Conservation (phyloP, 164 flowering plant genomes). For the Umbilicus rupestris region DNA sequence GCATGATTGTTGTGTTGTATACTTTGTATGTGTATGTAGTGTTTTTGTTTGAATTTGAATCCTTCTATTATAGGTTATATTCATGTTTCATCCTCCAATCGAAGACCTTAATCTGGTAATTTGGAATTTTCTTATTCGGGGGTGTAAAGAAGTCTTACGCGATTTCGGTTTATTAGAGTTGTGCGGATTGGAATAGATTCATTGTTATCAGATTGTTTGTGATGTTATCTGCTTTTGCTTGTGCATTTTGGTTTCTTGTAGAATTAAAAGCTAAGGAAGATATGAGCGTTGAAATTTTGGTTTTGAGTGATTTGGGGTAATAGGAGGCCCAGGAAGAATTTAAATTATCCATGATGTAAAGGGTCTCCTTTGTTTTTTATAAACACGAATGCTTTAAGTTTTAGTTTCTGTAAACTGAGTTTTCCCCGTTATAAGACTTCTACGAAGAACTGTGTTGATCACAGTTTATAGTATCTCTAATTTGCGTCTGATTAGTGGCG, state of each 20-base stretch:
- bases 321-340: not conserved
- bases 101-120: not conserved
- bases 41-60: not conserved
- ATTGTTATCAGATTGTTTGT: not conserved
- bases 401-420: not conserved
- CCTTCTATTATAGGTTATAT: not conserved
- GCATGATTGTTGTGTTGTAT: not conserved
- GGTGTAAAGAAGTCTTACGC: not conserved
- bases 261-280: not conserved
- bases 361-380: not conserved
- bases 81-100: not conserved
- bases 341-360: not conserved
- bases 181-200: not conserved
- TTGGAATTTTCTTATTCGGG: not conserved
- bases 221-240: not conserved
- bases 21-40: not conserved
- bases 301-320: not conserved
- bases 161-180: not conserved
- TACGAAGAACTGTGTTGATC: not conserved
- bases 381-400: not conserved
- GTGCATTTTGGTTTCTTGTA: not conserved
- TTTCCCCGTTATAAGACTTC: not conserved
- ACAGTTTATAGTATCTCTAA: not conserved
- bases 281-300: not conserved
- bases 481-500: not conserved